A percentile compares a stretch with the other conserved stretches of the same genome.
Conservation (phyloP, 2,329 filamentous ascomycete species). For the Coniochaeta ligniaria region DNA sequence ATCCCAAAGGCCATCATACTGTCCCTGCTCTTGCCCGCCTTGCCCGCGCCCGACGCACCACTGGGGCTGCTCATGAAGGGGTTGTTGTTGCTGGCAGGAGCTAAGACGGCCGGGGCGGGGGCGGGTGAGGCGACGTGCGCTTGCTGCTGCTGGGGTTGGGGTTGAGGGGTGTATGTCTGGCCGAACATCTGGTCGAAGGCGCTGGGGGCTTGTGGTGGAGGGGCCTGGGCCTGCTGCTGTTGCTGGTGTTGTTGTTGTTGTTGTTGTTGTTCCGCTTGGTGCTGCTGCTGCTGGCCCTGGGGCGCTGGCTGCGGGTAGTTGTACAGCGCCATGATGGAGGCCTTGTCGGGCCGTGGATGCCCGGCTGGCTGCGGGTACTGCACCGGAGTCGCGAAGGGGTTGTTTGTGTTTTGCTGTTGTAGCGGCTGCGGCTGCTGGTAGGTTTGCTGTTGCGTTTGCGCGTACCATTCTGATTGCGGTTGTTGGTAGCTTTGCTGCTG, state of each 20-base stretch:
- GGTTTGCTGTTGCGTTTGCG: slow-evolving; percentile 3
- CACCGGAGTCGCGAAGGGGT: slow-evolving; percentile 18
- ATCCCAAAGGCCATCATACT: slow-evolving; percentile 63
- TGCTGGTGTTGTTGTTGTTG: slow-evolving; percentile 21
- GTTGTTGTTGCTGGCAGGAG: slow-evolving; percentile 48
- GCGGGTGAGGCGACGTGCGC: slow-evolving; percentile 7
- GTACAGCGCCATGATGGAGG: slow-evolving; percentile 70
- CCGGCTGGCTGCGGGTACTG: slow-evolving; percentile 21
- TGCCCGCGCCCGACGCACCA: slow-evolving; percentile 9
- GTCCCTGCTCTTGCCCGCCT: slow-evolving; percentile 48
- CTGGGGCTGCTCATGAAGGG: slow-evolving; percentile 40
- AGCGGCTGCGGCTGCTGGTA: slow-evolving; percentile 8
- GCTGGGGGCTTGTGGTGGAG: slow-evolving; percentile 8
- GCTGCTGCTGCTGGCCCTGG: slow-evolving; percentile 20
- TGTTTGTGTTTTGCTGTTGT: slow-evolving; percentile 13
- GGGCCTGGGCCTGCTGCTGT: background rate
- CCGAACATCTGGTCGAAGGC: slow-evolving; percentile 2
- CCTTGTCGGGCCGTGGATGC: slow-evolving; percentile 55
- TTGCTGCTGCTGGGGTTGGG: slow-evolving; percentile 13
- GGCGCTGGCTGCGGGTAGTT: slow-evolving; percentile 48
- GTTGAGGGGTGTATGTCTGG: background rate
- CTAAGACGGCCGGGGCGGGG: slow-evolving; percentile 24
- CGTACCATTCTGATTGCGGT: background rate
- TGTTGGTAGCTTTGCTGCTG: slow-evolving; percentile 4
- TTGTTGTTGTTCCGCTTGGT: slow-evolving; percentile 20